A percentile compares a stretch with the other conserved stretches of the same genome.
phyloP scores from a whole-genome alignment of 2,329 filamentous ascomycete species.

The Fusarium sp. region DNA sequence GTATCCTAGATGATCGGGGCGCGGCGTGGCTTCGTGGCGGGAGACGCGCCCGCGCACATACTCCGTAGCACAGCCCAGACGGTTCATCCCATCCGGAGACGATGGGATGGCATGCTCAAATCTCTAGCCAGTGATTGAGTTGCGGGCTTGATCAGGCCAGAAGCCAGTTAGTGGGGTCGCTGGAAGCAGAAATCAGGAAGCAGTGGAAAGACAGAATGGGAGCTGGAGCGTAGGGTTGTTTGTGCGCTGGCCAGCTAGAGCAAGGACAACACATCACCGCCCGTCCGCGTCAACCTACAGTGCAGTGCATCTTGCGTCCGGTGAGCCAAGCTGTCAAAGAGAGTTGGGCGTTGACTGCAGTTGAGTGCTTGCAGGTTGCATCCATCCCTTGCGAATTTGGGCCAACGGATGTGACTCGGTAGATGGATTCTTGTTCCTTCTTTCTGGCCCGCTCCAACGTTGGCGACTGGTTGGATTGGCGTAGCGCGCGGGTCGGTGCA shows the following conservation, averaged over 20 bases:
- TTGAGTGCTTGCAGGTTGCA: conserved; percentile 36
- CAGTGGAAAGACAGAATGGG: not conserved
- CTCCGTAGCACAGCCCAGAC: not conserved
- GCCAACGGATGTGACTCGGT: conserved; percentile 22
- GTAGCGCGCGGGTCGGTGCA: conserved; percentile 39
- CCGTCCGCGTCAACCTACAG: conserved; percentile 1
- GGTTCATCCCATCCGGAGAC: conserved; percentile 5
- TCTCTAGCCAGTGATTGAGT: conserved; percentile 2
- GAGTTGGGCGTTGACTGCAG: conserved; percentile 19
- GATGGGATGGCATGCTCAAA: not conserved
- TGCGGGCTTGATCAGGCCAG: conserved; percentile 5
- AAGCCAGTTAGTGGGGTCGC: not conserved
- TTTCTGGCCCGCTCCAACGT: not conserved
- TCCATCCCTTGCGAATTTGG: conserved; percentile 29
- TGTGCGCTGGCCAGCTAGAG: conserved; percentile 27
- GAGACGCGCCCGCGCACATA: conserved; percentile 6
- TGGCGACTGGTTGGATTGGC: conserved; percentile 12
- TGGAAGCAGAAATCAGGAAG: conserved; percentile 3
- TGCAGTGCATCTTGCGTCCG: conserved; percentile 18
- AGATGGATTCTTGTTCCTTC: conserved; percentile 17
- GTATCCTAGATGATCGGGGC: conserved; percentile 8
- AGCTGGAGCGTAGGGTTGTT: conserved; percentile 6
- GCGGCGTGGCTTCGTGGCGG: conserved; percentile 7
- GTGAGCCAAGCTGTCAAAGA: conserved; percentile 34
- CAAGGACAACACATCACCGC: conserved; percentile 38